phyloP scores from a whole-genome alignment of 23 red algal genomes.

The Cyanidiococcus yangmingshanensis region DNA sequence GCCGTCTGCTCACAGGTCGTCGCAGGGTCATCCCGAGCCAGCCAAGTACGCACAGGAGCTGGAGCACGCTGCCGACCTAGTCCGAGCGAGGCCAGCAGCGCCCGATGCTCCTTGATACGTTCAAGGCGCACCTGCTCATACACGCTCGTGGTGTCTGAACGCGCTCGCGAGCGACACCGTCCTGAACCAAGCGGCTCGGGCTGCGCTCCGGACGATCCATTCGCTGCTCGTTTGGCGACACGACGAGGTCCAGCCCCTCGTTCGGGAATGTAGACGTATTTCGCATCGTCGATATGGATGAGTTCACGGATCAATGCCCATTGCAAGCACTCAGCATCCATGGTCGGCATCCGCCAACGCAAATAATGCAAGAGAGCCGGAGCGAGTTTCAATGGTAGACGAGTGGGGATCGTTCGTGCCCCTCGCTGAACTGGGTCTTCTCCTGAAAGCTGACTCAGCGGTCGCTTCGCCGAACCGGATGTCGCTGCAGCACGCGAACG shows the following conservation, averaged over 20 bases:
- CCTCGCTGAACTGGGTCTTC: too few species aligned
- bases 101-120: neutral
- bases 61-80: neutral
- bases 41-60: too few species aligned
- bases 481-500: too few species aligned
- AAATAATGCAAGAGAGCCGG: neutral
- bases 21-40: too few species aligned
- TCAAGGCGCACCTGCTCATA: slow-evolving; percentile 6
- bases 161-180: too few species aligned
- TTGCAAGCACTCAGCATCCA: neutral
- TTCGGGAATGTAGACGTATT: neutral
- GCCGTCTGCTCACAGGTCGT: too few species aligned
- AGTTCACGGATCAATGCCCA: neutral
- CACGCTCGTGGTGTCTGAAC: neutral
- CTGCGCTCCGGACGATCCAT: too few species aligned
- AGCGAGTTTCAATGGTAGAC: neutral
- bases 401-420: neutral
- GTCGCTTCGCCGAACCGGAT: too few species aligned
- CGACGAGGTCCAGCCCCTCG: neutral
- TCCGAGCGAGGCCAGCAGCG: slow-evolving; percentile 7
- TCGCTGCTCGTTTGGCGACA: neutral
- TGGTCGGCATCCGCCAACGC: neutral
- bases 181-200: too few species aligned
- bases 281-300: neutral
- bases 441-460: too few species aligned